phyloP scores from a whole-genome alignment of 192 early-diverging fungal genomes.

The Dimargaris xerosporica region DNA sequence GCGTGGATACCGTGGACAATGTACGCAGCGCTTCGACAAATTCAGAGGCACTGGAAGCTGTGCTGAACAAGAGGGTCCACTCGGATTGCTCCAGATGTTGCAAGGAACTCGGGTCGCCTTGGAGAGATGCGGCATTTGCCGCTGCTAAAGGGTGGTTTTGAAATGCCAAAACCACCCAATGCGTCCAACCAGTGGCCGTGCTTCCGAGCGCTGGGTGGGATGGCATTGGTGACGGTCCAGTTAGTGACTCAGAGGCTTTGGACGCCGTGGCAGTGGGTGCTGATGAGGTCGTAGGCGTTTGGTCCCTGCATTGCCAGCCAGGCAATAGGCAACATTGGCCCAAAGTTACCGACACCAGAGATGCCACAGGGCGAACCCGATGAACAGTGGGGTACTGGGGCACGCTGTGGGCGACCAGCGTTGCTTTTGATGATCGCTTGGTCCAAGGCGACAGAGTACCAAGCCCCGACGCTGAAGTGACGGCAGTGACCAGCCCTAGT shows the following conservation, averaged over 20 bases:
- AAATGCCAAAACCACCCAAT: constrained; percentile 24
- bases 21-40: constrained; percentile 21
- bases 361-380: background rate
- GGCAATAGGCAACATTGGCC: background rate
- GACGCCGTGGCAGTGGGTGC: constrained; percentile 10
- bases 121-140: background rate
- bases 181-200: constrained; percentile 21
- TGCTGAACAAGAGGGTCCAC: constrained; percentile 28
- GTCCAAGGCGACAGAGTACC: background rate
- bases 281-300: background rate
- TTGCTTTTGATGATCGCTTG: background rate
- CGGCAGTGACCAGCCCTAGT: background rate
- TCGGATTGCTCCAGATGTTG: background rate
- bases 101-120: too few species aligned
- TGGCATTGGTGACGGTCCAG: background rate
- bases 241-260: constrained; percentile 9
- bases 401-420: background rate
- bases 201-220: constrained; percentile 10
- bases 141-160: constrained; percentile 14
- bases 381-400: constrained; percentile 5
- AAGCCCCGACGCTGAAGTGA: background rate
- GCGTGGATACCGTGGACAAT: too few species aligned
- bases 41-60: constrained; percentile 21
- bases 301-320: background rate
- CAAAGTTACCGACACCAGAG: background rate